Conservation (phyloP, 345 rosid genomes). For the Brassica carinata region DNA sequence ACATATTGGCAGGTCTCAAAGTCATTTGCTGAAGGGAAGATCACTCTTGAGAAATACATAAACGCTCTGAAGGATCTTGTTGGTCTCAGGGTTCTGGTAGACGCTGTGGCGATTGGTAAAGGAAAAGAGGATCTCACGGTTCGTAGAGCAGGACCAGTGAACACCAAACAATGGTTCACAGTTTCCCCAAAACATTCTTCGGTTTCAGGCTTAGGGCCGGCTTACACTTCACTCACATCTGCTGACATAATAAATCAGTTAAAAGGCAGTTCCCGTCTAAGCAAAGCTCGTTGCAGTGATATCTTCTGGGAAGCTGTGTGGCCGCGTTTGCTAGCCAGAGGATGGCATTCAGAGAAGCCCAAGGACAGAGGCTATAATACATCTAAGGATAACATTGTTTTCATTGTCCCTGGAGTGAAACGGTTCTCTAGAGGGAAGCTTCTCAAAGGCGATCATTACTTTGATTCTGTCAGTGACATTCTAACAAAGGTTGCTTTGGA, state of each 20-base stretch:
- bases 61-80: slow-evolving; percentile 46
- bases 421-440: slow-evolving; percentile 69
- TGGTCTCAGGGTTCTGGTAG: slow-evolving; percentile 57
- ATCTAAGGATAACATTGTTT: slow-evolving; percentile 57
- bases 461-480: slow-evolving; percentile 72
- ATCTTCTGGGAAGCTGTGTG: slow-evolving; percentile 87
- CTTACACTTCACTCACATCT: slow-evolving; percentile 56
- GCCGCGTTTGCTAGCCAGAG: slow-evolving; percentile 79
- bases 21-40: slow-evolving; percentile 60
- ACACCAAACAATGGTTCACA: slow-evolving; percentile 46
- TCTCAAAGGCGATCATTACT: slow-evolving; percentile 68
- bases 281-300: slow-evolving; percentile 74
- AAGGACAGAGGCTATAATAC: slow-evolving; percentile 45
- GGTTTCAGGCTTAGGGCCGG: slow-evolving; percentile 25
- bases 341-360: slow-evolving; percentile 82
- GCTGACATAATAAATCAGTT: slow-evolving; percentile 55
- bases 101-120: slow-evolving; percentile 72
- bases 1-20: slow-evolving; percentile 52
- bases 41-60: slow-evolving; percentile 51
- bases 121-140: slow-evolving; percentile 69
- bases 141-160: slow-evolving; percentile 46
- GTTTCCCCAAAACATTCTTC: slow-evolving; percentile 40
- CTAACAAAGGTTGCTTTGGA: slow-evolving; percentile 65
- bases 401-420: slow-evolving; percentile 67
- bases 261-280: slow-evolving; percentile 60